A percentile compares a stretch with the other conserved stretches of the same genome.
Evolutionary conservation across 1,284 basidiomycete species (phyloP).

Genomic region (Cutaneotrichosporon sp.): DNA sequence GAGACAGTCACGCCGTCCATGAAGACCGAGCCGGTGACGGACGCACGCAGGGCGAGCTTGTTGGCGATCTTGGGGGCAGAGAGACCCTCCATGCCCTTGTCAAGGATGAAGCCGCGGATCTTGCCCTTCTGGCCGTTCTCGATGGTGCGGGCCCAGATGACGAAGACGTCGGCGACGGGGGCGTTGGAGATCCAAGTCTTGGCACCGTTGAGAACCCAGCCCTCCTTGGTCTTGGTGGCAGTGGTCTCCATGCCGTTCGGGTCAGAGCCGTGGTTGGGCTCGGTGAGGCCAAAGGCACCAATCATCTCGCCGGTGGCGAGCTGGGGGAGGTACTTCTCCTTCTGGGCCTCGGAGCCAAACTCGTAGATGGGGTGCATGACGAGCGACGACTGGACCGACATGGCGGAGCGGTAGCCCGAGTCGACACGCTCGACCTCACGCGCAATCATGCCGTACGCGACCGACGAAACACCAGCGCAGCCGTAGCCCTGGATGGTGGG

Average conservation of each 20-base stretch:
- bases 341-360: slow-evolving; percentile 84
- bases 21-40: slow-evolving; percentile 88
- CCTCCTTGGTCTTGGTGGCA: slow-evolving; percentile 75
- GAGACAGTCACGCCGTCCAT: slow-evolving; percentile 75
- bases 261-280: slow-evolving; percentile 94
- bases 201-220: slow-evolving; percentile 78
- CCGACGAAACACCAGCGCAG: slow-evolving; percentile 86
- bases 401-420: slow-evolving; percentile 91
- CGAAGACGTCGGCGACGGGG: slow-evolving; percentile 75
- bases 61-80: slow-evolving; percentile 84
- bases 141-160: slow-evolving; percentile 70
- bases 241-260: slow-evolving; percentile 90
- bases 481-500: slow-evolving; percentile 90
- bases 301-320: slow-evolving; percentile 74
- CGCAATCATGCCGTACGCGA: slow-evolving; percentile 89
- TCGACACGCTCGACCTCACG: slow-evolving; percentile 91
- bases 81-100: slow-evolving; percentile 74
- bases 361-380: slow-evolving; percentile 97
- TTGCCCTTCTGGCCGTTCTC: slow-evolving; percentile 56
- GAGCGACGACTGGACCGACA: slow-evolving; percentile 89
- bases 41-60: slow-evolving; percentile 84
- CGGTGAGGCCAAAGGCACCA: slow-evolving; percentile 92
- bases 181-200: slow-evolving; percentile 98
- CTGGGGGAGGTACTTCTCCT: slow-evolving; percentile 78
- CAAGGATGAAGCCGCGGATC: slow-evolving; percentile 80